Percentiles rank a stretch among this genome's conserved stretches.
Evolutionary conservation across 2,329 filamentous ascomycete species (phyloP).

Genomic region (Ophiocordyceps robertsii): DNA sequence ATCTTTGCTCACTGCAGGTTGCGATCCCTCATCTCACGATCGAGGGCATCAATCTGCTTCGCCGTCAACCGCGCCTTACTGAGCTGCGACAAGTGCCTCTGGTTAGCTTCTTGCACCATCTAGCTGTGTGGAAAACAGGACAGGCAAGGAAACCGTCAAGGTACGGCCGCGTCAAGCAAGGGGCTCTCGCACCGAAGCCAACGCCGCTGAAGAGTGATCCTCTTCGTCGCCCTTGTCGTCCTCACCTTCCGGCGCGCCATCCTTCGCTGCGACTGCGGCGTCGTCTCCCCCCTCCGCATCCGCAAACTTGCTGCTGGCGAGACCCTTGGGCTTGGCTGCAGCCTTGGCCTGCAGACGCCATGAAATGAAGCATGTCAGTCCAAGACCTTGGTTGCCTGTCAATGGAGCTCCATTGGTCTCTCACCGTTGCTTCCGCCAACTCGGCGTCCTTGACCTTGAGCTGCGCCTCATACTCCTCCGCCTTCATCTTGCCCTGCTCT

Average conservation of each 20-base stretch:
- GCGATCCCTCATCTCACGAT: conserved; percentile 41
- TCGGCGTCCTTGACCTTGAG: conserved; percentile 52
- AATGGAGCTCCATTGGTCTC: not conserved
- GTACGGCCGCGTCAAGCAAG: conserved; percentile 26
- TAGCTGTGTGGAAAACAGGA: not conserved
- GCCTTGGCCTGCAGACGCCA: conserved; percentile 26
- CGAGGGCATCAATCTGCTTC: conserved; percentile 38
- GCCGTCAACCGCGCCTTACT: conserved; percentile 30
- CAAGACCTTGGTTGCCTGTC: not conserved
- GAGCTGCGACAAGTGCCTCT: conserved; percentile 16
- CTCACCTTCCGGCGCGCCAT: conserved; percentile 42
- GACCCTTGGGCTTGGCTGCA: conserved; percentile 32
- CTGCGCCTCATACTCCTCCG: conserved; percentile 37
- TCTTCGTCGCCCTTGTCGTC: conserved; percentile 32
- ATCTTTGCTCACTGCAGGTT: conserved; percentile 28
- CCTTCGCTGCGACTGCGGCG: conserved; percentile 18
- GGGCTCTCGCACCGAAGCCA: conserved; percentile 52
- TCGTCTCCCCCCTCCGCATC: conserved; percentile 21
- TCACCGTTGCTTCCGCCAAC: conserved; percentile 46
- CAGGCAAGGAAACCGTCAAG: conserved; percentile 10
- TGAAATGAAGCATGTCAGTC: not conserved
- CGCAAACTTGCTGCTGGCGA: conserved; percentile 42
- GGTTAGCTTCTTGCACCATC: conserved; percentile 1
- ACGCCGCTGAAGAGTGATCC: conserved; percentile 47
- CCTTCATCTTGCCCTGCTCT: conserved; percentile 32